These are phyloP conservation scores for Rhodosporidiobolus sp. DNA, from an alignment of 768 basidiomycete genomes.

Conservation along the genomic window DNA sequence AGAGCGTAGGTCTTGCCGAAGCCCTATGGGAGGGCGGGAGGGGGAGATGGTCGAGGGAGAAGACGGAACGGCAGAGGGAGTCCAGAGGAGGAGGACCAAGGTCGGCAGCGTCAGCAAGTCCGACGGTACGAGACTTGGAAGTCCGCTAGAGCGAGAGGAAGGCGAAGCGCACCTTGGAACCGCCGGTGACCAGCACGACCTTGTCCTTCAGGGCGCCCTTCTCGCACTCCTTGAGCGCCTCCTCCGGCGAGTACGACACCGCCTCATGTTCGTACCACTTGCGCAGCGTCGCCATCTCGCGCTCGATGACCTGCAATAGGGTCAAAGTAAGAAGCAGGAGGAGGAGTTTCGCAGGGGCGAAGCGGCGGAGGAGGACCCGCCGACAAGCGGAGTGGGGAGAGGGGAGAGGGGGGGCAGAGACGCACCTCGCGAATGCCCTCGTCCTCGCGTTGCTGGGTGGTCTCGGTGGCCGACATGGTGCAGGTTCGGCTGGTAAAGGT, in stretches of 20 bases:
- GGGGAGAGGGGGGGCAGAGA: neutral
- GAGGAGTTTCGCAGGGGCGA: neutral
- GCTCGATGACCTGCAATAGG: neutral
- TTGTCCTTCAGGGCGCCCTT: neutral
- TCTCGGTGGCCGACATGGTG: neutral
- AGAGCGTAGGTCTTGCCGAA: neutral
- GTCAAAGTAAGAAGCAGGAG: neutral
- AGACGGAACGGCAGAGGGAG: no score
- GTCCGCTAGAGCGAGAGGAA: no score
- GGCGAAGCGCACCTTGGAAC: neutral
- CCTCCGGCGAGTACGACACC: neutral
- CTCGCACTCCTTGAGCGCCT: neutral
- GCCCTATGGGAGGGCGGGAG: neutral
- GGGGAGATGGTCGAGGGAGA: no score
- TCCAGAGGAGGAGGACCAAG: no score
- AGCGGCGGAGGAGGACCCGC: no score
- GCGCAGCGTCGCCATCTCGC: neutral
- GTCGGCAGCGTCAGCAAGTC: no score
- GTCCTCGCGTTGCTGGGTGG: neutral
- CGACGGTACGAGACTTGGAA: no score
- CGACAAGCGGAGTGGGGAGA: neutral
- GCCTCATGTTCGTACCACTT: neutral
- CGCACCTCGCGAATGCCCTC: neutral
- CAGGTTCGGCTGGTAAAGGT: neutral
- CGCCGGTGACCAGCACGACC: slow-evolving; percentile 5